Evolutionary conservation across 768 basidiomycete species (phyloP), one percentile per base, ranked within the genome.

Genomic region (Lentinus tigrinus): DNA sequence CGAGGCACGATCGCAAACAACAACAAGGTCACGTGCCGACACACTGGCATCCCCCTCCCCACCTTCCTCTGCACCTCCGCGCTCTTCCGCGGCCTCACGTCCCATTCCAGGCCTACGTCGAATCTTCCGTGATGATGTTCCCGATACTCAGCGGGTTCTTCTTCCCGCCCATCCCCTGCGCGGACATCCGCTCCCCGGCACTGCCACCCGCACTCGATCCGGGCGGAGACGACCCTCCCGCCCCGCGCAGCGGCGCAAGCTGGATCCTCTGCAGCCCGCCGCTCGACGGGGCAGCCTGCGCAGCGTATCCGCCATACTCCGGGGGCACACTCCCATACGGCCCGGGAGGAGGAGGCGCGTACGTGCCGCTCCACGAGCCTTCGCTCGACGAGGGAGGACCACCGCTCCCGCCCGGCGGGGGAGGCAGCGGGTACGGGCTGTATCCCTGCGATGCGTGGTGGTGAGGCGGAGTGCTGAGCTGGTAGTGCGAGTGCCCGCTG

Each of bases 241-340:
- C 58, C 0, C 66, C 66, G 23, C 81, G 46, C 65, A 87, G 64
- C 57, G 85, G 85, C 42, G 84, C 83, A 3, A 86, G 74, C 70
- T 84, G 82, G 52, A 85, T 83, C 51, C 82, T 64, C 58, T 55
- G 50, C 50, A 52, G 21, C 40, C 61, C 63, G 52, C 46, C 58
- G 27, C 39, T 37, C 39, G 54, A 24, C 40, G 62, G 39, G 16
- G 48, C 50, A n/a, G 51, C 46, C 7, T 36, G 47, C 31, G 48
- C 46, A 11, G 17, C 34, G 17, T 55, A 47, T 27, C 46, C 60
- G 24, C 54, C 26, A 31, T 53, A 54, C 44, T 47, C 54, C 19
- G 56, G 31, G 16, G 24, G 39, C 38, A 38, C 57, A 38, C 37
- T 43, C 42, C 38, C 62, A 31, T 49, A 55, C 37, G 52, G 46